Conservation (phyloP, 1,284 basidiomycete genomes). For the Microbotryum intermedium region DNA sequence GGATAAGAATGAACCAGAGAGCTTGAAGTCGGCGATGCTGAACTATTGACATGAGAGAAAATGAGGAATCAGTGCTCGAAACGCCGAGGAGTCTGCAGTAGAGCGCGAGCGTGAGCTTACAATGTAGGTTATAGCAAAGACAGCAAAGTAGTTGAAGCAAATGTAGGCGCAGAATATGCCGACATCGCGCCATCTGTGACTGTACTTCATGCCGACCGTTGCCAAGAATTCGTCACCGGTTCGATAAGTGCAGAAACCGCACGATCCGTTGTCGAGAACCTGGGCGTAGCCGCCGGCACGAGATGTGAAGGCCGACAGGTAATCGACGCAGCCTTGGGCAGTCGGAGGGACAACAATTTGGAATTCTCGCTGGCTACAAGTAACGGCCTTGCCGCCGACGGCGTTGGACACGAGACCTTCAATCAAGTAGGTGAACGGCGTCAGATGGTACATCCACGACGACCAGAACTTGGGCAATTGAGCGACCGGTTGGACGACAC, state of each 20-base stretch:
- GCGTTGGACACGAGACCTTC: constrained; percentile 42
- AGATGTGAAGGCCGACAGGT: constrained; percentile 38
- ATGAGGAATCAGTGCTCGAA: neutral
- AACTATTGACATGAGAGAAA: neutral
- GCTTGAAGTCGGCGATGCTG: neutral
- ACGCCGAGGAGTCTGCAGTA: no score
- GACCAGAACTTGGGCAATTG: neutral
- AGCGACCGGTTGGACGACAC: neutral
- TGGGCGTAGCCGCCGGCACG: constrained; percentile 39
- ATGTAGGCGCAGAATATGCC: constrained; percentile 55
- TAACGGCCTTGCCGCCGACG: constrained; percentile 38
- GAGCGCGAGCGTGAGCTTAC: neutral
- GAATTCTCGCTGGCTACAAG: constrained; percentile 42
- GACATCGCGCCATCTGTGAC: constrained; percentile 51
- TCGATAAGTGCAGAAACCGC: constrained; percentile 37
- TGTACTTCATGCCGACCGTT: constrained; percentile 11
- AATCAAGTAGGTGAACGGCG: constrained; percentile 53
- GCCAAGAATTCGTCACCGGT: constrained; percentile 31
- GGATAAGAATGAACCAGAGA: neutral
- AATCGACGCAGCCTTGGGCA: constrained; percentile 42
- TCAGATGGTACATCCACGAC: constrained; percentile 65
- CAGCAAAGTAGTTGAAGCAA: constrained; percentile 18
- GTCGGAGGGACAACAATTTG: constrained; percentile 39
- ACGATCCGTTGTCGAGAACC: constrained; percentile 35
- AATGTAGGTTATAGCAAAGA: constrained; percentile 19